Conservation (phyloP, 192 early-diverging fungal species). For the Coemansia sp. region DNA sequence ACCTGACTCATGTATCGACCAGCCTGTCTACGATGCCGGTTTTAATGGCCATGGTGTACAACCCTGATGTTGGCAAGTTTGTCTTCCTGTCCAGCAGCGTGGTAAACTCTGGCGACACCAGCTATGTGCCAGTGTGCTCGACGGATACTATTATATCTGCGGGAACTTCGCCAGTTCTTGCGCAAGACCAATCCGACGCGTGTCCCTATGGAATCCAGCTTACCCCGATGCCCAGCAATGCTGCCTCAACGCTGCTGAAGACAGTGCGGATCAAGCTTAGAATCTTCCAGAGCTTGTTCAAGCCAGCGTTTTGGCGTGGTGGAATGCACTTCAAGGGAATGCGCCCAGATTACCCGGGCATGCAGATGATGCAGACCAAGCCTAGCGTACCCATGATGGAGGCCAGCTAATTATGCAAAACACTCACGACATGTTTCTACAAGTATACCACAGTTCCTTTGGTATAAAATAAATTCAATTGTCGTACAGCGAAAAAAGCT, state of each 20-base stretch:
- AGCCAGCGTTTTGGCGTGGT: not conserved
- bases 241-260: not conserved
- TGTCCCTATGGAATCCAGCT: not conserved
- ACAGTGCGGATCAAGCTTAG: not conserved
- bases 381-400: not conserved
- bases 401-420: not conserved
- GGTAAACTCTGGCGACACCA: not conserved
- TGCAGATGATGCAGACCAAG: not conserved
- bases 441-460: not conserved
- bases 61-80: not conserved
- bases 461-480: not conserved
- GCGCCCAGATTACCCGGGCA: not conserved
- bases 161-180: not conserved
- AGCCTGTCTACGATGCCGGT: not conserved
- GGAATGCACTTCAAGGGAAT: not conserved
- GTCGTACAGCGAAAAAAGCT: no score
- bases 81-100: not conserved
- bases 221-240: not conserved
- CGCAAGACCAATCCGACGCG: not conserved
- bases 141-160: not conserved
- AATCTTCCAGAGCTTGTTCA: not conserved
- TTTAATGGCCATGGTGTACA: not conserved
- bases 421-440: not conserved
- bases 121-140: not conserved
- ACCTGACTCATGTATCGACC: not conserved